A percentile compares a stretch with the other conserved stretches of the same genome.
Conservation (phyloP, 768 basidiomycete species). For the Lyophyllum semitale region DNA sequence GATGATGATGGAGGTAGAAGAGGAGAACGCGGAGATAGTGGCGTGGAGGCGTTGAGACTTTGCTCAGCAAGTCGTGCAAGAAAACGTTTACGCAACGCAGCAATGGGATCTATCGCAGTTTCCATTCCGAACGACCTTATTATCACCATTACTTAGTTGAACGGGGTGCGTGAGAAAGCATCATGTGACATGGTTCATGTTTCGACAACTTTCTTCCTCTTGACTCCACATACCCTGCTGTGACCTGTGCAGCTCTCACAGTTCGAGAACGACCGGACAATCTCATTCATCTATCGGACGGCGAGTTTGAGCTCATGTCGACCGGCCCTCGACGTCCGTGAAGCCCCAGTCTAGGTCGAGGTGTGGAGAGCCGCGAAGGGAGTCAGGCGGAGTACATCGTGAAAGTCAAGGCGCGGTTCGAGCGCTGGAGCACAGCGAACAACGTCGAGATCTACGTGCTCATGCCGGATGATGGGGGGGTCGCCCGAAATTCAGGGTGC, state of each 20-base stretch:
- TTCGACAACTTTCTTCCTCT: no score
- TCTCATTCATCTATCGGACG: slow-evolving; percentile 99
- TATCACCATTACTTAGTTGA: no score
- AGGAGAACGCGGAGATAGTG: no score
- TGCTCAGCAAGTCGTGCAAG: no score
- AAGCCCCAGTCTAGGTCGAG: slow-evolving; percentile 99
- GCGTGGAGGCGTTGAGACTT: no score
- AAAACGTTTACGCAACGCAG: no score
- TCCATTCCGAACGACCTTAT: no score
- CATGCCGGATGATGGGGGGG: slow-evolving; percentile 99
- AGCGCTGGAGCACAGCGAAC: slow-evolving; percentile 93
- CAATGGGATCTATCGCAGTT: no score
- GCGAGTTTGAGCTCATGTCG: slow-evolving; percentile 98
- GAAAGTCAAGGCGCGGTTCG: slow-evolving; percentile 96
- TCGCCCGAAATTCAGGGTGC: slow-evolving; percentile 92
- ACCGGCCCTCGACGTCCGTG: slow-evolving; percentile 93
- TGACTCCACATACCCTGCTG: no score
- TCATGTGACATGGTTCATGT: no score
- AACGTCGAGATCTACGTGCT: slow-evolving; percentile 99
- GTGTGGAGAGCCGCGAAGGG: slow-evolving; percentile 94
- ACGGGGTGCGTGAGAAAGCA: no score
- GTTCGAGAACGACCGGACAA: slow-evolving; percentile 98
- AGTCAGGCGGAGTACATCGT: slow-evolving; percentile 94
- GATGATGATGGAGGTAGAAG: no score
- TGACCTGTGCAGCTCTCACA: slow-evolving; percentile 94